Conservation (phyloP, 192 early-diverging fungal genomes). For the Linnemannia schmuckeri region DNA sequence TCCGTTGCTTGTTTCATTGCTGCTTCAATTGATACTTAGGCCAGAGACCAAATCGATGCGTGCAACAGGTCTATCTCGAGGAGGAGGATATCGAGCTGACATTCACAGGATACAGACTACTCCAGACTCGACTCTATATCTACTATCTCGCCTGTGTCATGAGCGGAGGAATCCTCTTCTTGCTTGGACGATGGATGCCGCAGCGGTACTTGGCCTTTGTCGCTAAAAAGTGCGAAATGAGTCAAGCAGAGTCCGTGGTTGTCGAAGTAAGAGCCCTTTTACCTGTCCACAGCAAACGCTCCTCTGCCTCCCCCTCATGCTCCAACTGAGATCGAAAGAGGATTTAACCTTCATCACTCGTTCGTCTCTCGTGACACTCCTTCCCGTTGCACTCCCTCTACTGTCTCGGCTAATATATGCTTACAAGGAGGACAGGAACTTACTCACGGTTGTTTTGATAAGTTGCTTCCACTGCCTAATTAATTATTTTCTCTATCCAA, state of each 20-base stretch:
- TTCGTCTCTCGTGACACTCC: not conserved
- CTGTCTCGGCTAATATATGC: slow-evolving; percentile 6
- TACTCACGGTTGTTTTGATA: not conserved
- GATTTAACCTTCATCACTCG: not conserved
- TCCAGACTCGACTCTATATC: slow-evolving; percentile 60
- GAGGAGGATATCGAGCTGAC: slow-evolving; percentile 45
- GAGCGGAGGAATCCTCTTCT: slow-evolving; percentile 77
- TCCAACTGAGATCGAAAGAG: not conserved
- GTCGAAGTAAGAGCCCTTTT: slow-evolving; percentile 60
- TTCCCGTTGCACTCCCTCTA: not conserved
- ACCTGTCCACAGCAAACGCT: not conserved
- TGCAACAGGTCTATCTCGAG: slow-evolving; percentile 38
- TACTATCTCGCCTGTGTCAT: slow-evolving; percentile 76
- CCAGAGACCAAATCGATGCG: not conserved
- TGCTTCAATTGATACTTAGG: not conserved
- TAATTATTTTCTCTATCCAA: not conserved
- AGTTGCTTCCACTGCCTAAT: not conserved
- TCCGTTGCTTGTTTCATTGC: not conserved
- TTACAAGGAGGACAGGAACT: not conserved
- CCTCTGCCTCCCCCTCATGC: not conserved
- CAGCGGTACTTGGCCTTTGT: slow-evolving; percentile 77
- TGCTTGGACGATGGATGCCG: slow-evolving; percentile 91
- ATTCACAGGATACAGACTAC: slow-evolving; percentile 71
- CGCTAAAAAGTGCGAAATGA: slow-evolving; percentile 68
- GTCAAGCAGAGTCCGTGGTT: slow-evolving; percentile 75